phyloP scores from a whole-genome alignment of 2,329 filamentous ascomycete species.

The Diaporthe longicolla region DNA sequence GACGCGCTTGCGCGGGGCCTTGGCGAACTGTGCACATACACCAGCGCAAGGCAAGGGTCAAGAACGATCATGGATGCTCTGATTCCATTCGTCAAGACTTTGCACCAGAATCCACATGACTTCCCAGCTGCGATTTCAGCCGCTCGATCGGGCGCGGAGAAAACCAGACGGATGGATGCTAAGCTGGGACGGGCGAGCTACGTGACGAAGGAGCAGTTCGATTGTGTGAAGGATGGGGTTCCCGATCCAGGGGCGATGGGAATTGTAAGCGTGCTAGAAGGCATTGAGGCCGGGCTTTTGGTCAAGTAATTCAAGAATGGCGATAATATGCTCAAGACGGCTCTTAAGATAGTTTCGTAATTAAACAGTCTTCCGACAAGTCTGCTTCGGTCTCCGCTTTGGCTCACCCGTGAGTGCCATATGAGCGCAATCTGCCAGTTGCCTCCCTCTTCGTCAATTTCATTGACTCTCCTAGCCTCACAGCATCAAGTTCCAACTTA shows the following conservation, averaged over 20 bases:
- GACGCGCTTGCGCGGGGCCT: background rate
- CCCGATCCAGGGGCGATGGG: background rate
- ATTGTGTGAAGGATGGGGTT: background rate
- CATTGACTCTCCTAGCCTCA: too few relatives aligned
- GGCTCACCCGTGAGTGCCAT: too few relatives aligned
- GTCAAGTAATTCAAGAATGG: background rate
- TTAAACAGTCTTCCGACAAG: too few relatives aligned
- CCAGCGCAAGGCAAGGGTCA: background rate
- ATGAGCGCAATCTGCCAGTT: too few relatives aligned
- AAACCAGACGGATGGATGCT: background rate
- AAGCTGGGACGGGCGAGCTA: background rate
- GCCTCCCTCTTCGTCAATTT: too few relatives aligned
- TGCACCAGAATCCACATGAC: background rate
- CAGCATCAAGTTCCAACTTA: background rate
- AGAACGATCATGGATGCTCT: background rate
- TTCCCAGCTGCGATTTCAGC: background rate
- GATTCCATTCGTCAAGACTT: background rate
- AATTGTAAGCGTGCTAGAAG: background rate
- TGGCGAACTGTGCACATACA: background rate
- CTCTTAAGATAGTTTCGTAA: too few relatives aligned
- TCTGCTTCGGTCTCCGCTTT: too few relatives aligned
- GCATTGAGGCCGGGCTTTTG: background rate
- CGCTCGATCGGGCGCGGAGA: background rate
- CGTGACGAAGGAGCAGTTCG: background rate
- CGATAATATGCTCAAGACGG: too few relatives aligned